Evolutionary conservation across 2,329 filamentous ascomycete species (phyloP).

Genomic region (Aspergillus sp.): DNA sequence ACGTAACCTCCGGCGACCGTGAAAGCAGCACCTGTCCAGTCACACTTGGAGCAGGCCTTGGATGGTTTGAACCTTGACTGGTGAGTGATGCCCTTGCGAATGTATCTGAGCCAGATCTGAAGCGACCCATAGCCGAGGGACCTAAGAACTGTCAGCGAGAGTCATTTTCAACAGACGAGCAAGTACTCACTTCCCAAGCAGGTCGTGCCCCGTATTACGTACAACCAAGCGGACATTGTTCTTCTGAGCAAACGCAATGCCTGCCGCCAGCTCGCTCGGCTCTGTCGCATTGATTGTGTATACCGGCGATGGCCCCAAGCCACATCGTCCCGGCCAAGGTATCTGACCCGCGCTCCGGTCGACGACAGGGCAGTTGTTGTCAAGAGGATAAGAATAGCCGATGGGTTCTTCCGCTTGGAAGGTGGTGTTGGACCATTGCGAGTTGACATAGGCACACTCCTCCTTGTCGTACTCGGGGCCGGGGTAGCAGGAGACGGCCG

Average conservation of each 20-base stretch:
- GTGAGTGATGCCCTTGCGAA: constrained; percentile 8
- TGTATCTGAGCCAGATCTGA: constrained; percentile 17
- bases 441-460: constrained; percentile 30
- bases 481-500: constrained; percentile 42
- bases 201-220: constrained; percentile 16
- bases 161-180: too few species aligned
- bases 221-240: constrained; percentile 16
- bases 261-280: constrained; percentile 9
- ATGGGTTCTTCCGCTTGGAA: constrained; percentile 34
- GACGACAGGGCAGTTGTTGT: constrained; percentile 32
- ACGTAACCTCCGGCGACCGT: constrained; percentile 17
- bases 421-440: constrained; percentile 30
- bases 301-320: constrained; percentile 31
- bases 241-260: constrained; percentile 10
- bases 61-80: constrained; percentile 5
- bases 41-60: not conserved
- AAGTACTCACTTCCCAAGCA: constrained; percentile 11
- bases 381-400: constrained; percentile 33
- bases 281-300: constrained; percentile 30
- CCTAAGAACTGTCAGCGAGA: not conserved
- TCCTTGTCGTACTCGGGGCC: constrained; percentile 29
- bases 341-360: constrained; percentile 27
- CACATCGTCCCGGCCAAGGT: constrained; percentile 26
- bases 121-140: constrained; percentile 15
- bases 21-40: constrained; percentile 14